Percentiles rank a stretch among this genome's conserved stretches.
phyloP scores from a whole-genome alignment of 1,284 basidiomycete species.

The Fistulinella staudtii region DNA sequence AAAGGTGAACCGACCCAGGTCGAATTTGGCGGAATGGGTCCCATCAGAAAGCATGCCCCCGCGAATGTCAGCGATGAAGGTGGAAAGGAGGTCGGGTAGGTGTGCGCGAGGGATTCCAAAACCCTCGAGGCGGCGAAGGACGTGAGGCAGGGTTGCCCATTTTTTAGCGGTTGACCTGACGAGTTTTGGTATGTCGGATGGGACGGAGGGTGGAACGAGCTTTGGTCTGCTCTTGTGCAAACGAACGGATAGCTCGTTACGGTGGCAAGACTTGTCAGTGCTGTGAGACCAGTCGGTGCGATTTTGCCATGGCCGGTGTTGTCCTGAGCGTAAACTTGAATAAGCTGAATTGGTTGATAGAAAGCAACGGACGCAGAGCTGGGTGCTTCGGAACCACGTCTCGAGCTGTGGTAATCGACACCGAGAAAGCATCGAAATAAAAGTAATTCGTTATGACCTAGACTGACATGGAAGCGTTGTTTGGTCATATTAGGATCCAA shows the following conservation, averaged over 20 bases:
- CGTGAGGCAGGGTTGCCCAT: conserved; percentile 30
- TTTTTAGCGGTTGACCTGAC: conserved; percentile 18
- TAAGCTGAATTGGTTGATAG: conserved; percentile 6
- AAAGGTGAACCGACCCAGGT: conserved; percentile 24
- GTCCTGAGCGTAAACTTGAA: not conserved
- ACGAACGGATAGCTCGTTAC: not conserved
- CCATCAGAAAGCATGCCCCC: conserved; percentile 23
- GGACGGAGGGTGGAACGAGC: not conserved
- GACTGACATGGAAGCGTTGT: too few relatives aligned
- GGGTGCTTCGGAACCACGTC: conserved; percentile 15
- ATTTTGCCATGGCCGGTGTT: not conserved
- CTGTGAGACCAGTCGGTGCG: too few relatives aligned
- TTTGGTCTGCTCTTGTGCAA: not conserved
- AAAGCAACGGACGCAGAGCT: conserved; percentile 15
- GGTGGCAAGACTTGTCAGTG: not conserved
- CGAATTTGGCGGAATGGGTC: conserved; percentile 20
- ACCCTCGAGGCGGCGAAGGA: conserved; percentile 30
- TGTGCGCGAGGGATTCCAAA: conserved; percentile 37
- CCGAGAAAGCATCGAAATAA: conserved; percentile 11
- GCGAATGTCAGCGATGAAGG: conserved; percentile 30
- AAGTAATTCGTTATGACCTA: too few relatives aligned
- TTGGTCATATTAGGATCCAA: too few relatives aligned
- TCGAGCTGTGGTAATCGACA: conserved; percentile 14
- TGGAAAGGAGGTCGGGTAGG: conserved; percentile 28
- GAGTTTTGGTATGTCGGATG: conserved; percentile 16